Evolutionary conservation across 768 basidiomycete genomes (phyloP), one percentile per base, ranked within the genome.

Genomic region (Grammothele lineata): DNA sequence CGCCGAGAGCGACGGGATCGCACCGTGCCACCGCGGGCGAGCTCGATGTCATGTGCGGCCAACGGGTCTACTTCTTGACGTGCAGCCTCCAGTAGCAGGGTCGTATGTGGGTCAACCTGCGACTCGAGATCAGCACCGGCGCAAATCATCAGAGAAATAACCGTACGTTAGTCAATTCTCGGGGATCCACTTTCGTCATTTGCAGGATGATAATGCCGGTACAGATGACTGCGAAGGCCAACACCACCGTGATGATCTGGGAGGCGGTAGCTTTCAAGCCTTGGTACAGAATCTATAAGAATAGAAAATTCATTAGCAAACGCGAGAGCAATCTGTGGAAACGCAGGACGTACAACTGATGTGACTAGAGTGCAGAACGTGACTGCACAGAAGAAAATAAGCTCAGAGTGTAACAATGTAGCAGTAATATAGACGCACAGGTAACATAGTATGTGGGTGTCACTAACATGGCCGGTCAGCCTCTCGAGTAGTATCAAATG

Each of bases 121-220:
- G n/a, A n/a, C n/a, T n/a, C n/a, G n/a, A n/a, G n/a, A n/a, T n/a
- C n/a, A n/a, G n/a, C n/a, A n/a, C n/a, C n/a, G n/a, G n/a, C n/a
- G n/a, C n/a, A n/a, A n/a, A n/a, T n/a, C n/a, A n/a, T n/a, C n/a
- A n/a, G n/a, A n/a, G n/a, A n/a, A n/a, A n/a, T n/a, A n/a, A n/a
- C n/a, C 57, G 35, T 45, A 60, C 60, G 47, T 59, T 81, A 42
- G 69, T 68, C 54, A 95, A 76, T 38, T 78, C 68, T 21, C 72
- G 70, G 4, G 94, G 93, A 61, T 97, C 93, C 53, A 96, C 82
- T 66, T 90, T 89, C 62, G 85, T 87, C 83, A 94, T 87, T 65
- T 97, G 94, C 5, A 97, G 79, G 51, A 97, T 84, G 30, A 85
- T 83, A 61, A 96, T 95, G 9, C 94, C 93, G 12, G 90, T 69